Evolutionary conservation across 495 filamentous ascomycete genomes (phyloP).

Genomic region (Pyrenula massariospora): DNA sequence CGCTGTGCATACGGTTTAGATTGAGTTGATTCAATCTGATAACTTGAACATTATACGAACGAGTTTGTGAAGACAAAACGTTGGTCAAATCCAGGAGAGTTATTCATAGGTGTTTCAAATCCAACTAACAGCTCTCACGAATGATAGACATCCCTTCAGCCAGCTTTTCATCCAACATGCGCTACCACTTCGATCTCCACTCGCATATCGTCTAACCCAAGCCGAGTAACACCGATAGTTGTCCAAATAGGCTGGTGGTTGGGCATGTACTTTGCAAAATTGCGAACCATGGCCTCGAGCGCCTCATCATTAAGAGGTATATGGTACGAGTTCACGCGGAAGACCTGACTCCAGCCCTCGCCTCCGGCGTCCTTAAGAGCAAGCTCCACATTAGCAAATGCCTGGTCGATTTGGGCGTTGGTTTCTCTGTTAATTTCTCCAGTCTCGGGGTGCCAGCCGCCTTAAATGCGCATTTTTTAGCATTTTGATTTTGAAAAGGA

Average conservation of each 20-base stretch:
- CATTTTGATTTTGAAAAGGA: neutral
- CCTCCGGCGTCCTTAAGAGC: constrained; percentile 37
- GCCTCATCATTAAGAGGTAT: constrained; percentile 25
- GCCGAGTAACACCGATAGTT: constrained; percentile 26
- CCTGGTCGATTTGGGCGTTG: constrained; percentile 37
- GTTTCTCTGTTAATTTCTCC: constrained; percentile 23
- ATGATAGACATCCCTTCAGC: too few relatives aligned
- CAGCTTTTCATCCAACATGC: constrained; percentile 13
- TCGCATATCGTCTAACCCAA: constrained; percentile 36
- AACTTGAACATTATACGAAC: too few relatives aligned
- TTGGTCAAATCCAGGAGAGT: too few relatives aligned
- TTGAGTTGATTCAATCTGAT: too few relatives aligned
- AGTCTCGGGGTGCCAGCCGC: constrained; percentile 36
- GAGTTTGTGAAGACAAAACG: too few relatives aligned
- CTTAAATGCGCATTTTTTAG: constrained; percentile 13
- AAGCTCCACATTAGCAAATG: constrained; percentile 41
- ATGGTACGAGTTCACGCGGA: constrained; percentile 35
- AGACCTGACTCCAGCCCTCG: constrained; percentile 47
- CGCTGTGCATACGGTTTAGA: too few relatives aligned
- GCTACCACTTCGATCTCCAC: constrained; percentile 47
- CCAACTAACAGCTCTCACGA: too few relatives aligned
- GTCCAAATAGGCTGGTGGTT: constrained; percentile 39
- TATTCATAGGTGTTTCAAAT: too few relatives aligned
- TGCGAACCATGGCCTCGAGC: constrained; percentile 26
- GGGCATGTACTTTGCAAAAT: constrained; percentile 37